Evolutionary conservation across 73 alveolate species (phyloP).

Genomic region (Tetrahymena elliotti): DNA sequence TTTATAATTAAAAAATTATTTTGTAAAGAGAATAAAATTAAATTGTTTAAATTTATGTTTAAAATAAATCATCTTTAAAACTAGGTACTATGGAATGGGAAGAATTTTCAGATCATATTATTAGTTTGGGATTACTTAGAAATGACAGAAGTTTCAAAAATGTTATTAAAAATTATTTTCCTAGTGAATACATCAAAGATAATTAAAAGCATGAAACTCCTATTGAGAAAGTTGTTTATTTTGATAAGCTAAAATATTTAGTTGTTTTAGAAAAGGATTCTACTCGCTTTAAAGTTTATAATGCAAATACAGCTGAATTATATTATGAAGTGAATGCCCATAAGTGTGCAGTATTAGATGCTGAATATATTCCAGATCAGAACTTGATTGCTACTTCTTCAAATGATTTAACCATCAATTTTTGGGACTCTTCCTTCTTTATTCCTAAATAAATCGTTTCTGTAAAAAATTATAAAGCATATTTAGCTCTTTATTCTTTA

Average conservation of each 20-base stretch:
- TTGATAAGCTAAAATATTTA: slow-evolving; percentile 81
- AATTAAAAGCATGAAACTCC: slow-evolving; percentile 88
- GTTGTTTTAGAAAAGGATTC: slow-evolving; percentile 91
- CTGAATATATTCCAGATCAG: slow-evolving; percentile 72
- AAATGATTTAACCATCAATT: slow-evolving; percentile 87
- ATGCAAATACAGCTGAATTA: slow-evolving; percentile 75
- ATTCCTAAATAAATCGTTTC: slow-evolving; percentile 65
- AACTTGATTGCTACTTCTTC: slow-evolving; percentile 90
- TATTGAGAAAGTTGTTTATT: slow-evolving; percentile 78
- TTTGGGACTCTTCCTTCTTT: slow-evolving; percentile 90
- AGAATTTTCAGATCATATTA: slow-evolving; percentile 93
- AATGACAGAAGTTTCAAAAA: slow-evolving; percentile 86
- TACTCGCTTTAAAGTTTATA: slow-evolving; percentile 83
- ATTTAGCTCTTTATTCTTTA: slow-evolving; percentile 30
- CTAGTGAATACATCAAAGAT: slow-evolving; percentile 72
- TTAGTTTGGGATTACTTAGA: slow-evolving; percentile 89
- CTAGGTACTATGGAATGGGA: slow-evolving; percentile 85
- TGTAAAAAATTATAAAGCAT: slow-evolving; percentile 39
- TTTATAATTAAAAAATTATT: no score
- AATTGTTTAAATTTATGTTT: no score
- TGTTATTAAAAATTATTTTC: slow-evolving; percentile 86
- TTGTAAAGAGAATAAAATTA: no score
- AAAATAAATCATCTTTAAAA: not conserved
- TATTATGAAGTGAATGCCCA: slow-evolving; percentile 74
- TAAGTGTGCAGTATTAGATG: slow-evolving; percentile 91